Base-by-base conservation (phyloP, 2,329 filamentous ascomycete species). In the Rhynchosporium secalis region DNA sequence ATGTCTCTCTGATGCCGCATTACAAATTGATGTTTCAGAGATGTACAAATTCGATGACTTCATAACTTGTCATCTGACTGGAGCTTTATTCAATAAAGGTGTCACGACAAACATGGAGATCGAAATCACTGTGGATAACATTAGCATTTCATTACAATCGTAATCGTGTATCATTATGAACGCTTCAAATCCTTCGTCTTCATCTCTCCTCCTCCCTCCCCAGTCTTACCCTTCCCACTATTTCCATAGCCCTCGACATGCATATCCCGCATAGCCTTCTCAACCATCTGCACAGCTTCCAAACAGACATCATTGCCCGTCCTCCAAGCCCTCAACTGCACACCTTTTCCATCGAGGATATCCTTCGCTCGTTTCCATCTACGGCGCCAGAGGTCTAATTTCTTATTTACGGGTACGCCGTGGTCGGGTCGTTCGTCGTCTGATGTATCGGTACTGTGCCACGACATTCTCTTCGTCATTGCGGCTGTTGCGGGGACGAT, bases 261-360 rank as follows among this genome's bases (percentile, higher is more conserved):
- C 74, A 82, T 76, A 41, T 80, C 77, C 61, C 71, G 75, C 70
- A 85, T 69, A 36, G 81, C 81, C 64, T 81, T 78, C 73, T 81
- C 81, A 3, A 92, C 84, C 62, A 92, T 81, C 13, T 80, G 83
- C 58, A 86, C 79, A 2, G 88, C 86, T 74, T 90, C 87, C 0
- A 79, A 79, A 61, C 85, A 79, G 7, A 91, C 88, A 76, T 95
- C 91, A 33, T 81, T 79, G 0, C 91, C 91, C 10, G 82, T 83
- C 47, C 88, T 81, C 91, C 91, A 95, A 26, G 83, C 91, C 66
- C 89, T 85, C 41, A 95, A 73, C 66, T 82, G 77, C 0, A 95
- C 88, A 3, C 88, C 88, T 45, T 86, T 78, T 4, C 79, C 77
- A n/a, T 84, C 83, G 9, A 94, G 79, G 45, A 78, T 75, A 36